phyloP scores from a whole-genome alignment of 31 red algal species.

The Endocladia muricata region DNA sequence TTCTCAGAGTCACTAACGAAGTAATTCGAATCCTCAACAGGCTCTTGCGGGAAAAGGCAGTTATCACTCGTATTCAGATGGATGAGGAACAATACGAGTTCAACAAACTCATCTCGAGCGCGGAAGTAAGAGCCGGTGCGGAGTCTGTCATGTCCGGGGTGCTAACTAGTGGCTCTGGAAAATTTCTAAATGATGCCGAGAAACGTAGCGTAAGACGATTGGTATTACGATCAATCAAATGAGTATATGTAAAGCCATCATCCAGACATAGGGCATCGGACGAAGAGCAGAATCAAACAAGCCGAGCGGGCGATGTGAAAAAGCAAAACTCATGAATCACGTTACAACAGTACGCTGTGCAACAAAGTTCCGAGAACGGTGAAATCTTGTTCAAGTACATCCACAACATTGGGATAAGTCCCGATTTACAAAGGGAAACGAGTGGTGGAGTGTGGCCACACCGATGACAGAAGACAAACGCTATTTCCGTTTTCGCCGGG shows the following conservation, averaged over 20 bases:
- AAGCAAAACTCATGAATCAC: too few species aligned
- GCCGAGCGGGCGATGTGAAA: too few species aligned
- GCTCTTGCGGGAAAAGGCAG: conserved; percentile 32
- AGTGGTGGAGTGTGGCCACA: too few species aligned
- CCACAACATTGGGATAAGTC: too few species aligned
- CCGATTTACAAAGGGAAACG: too few species aligned
- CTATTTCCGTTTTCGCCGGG: conserved; percentile 34
- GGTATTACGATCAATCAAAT: not conserved
- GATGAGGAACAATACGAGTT: conserved; percentile 70
- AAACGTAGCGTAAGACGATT: conserved; percentile 7
- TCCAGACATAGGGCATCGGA: too few species aligned
- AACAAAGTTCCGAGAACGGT: too few species aligned
- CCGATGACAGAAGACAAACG: too few species aligned
- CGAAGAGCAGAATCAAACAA: too few species aligned
- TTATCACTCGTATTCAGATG: conserved; percentile 70
- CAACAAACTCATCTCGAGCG: conserved; percentile 5
- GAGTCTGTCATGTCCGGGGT: conserved; percentile 23
- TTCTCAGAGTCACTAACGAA: conserved; percentile 32
- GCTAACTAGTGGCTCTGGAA: conserved; percentile 35
- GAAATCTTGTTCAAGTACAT: too few species aligned
- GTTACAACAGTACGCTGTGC: too few species aligned
- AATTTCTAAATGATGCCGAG: conserved; percentile 17
- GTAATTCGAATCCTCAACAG: conserved; percentile 39
- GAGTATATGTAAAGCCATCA: too few species aligned
- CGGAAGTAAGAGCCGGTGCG: conserved; percentile 27